Evolutionary conservation across 202 grass and related monocot genomes (phyloP), one percentile per base, ranked within the genome.

Genomic region (Musa balbisiana): DNA sequence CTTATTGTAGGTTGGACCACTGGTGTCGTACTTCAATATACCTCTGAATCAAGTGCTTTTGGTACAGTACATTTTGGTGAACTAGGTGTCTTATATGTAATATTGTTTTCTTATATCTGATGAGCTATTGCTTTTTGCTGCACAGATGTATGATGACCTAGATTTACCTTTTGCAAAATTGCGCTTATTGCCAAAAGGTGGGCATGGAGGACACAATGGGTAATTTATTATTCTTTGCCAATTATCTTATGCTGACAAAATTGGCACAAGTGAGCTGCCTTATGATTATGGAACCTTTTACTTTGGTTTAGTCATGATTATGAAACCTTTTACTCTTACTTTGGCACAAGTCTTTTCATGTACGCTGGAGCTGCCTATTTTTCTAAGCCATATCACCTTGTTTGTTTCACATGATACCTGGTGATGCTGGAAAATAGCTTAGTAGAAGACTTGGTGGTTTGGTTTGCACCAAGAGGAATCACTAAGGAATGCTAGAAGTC

Each of bases 121-220:
- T 80, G 21, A 80, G 5, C 6, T 64, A 21, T 75, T 78, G 10
- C 64, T 83, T 22, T 84, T 77, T 76, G 76, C 78, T 75, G 19
- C 72, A 69, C 83, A 91, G 95, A 98, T 92, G 81, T 98, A 92
- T 62, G 89, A 98, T 87, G 95, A 98, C 82, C 82, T 94, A n/a
- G 91, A 98, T 78, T 88, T 98, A 53, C 91, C 95, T 73, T 94
- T 98, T 52, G 91, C 85, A 68, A 94, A 98, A 73, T 75, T 98
- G 72, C 85, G 91, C 22, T 80, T 99, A 80, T 85, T 95, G 75
- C 91, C 95, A 49, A 99, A 95, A 80, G 95, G 95, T 74, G 95
- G 95, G 52, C 95, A 99, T 75, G 95, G 95, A 0, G 91, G 95
- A 15, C 95, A 99, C 81, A 95, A 99, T 79, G 95, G 95, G 95